Conservation (phyloP, 306 rosid genomes). For the Dryas alaskensis region DNA sequence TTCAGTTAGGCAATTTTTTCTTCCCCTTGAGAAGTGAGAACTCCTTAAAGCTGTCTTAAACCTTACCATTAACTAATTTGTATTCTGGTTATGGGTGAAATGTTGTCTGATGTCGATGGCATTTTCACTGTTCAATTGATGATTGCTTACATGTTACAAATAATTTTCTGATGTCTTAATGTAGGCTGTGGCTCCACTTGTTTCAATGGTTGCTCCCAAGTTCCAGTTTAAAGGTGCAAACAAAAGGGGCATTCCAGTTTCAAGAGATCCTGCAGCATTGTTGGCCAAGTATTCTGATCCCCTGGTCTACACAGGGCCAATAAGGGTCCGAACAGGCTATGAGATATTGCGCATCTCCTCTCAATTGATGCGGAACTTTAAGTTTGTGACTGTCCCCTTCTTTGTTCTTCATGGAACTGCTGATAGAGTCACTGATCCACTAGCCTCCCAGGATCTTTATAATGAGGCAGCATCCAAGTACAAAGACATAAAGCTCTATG, state of each 20-base stretch:
- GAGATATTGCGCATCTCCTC: slow-evolving; percentile 87
- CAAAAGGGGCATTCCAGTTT: slow-evolving; percentile 97
- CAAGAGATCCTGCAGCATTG: slow-evolving; percentile 92
- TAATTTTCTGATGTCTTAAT: slow-evolving; percentile 11
- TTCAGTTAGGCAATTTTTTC: neutral
- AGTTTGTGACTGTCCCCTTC: slow-evolving; percentile 83
- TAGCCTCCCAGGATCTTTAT: slow-evolving; percentile 86
- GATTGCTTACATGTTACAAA: slow-evolving; percentile 3
- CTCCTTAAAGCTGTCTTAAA: neutral
- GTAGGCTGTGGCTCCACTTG: slow-evolving; percentile 89
- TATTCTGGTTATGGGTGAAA: neutral
- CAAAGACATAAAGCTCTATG: slow-evolving; percentile 89
- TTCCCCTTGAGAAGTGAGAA: neutral
- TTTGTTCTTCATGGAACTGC: slow-evolving; percentile 97
- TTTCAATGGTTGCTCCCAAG: slow-evolving; percentile 80
- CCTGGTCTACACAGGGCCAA: slow-evolving; percentile 92
- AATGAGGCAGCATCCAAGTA: slow-evolving; percentile 65
- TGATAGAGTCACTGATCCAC: slow-evolving; percentile 90
- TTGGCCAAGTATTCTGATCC: slow-evolving; percentile 94
- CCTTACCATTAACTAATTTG: neutral
- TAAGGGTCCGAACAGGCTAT: slow-evolving; percentile 93
- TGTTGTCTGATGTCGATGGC: neutral
- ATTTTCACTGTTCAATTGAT: neutral
- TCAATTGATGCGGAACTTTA: slow-evolving; percentile 58
- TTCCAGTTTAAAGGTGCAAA: slow-evolving; percentile 96